Percentiles rank a stretch among this genome's conserved stretches.
phyloP scores from a whole-genome alignment of 768 basidiomycete species.

The Hericium alpestre region DNA sequence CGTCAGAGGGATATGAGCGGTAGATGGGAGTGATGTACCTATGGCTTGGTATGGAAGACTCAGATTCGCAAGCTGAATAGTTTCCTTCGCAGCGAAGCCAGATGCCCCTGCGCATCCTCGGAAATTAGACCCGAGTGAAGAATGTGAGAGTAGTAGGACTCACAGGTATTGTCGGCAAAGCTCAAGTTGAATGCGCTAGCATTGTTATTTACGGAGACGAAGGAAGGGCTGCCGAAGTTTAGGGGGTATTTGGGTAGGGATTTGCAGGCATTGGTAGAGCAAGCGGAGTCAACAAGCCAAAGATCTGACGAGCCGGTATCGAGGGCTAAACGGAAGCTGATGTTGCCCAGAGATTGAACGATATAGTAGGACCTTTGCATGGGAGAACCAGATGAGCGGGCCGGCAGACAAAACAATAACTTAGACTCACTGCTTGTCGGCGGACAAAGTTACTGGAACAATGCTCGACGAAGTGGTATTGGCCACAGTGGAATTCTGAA shows the following conservation, averaged over 20 bases:
- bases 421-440: conserved; percentile 9
- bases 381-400: not conserved
- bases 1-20: too few relatives aligned
- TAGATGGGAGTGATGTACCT: conserved; percentile 28
- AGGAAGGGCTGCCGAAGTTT: conserved; percentile 54
- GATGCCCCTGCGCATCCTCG: conserved; percentile 36
- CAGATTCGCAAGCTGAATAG: conserved; percentile 48
- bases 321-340: conserved; percentile 57
- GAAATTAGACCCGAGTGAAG: not conserved
- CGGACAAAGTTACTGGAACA: conserved; percentile 7
- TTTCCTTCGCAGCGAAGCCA: conserved; percentile 65
- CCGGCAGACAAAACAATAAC: not conserved
- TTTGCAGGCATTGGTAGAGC: conserved; percentile 43
- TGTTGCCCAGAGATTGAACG: conserved; percentile 46
- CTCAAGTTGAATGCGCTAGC: conserved; percentile 44
- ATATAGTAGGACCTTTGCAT: conserved; percentile 53
- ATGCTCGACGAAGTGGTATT: not conserved
- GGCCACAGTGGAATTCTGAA: not conserved
- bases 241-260: conserved; percentile 63
- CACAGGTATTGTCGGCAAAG: conserved; percentile 65
- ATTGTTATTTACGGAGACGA: conserved; percentile 50
- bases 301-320: conserved; percentile 70
- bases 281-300: conserved; percentile 61
- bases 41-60: conserved; percentile 53
- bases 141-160: conserved; percentile 16